phyloP scores from a whole-genome alignment of 169 alveolate species.

The Babesia sp. region DNA sequence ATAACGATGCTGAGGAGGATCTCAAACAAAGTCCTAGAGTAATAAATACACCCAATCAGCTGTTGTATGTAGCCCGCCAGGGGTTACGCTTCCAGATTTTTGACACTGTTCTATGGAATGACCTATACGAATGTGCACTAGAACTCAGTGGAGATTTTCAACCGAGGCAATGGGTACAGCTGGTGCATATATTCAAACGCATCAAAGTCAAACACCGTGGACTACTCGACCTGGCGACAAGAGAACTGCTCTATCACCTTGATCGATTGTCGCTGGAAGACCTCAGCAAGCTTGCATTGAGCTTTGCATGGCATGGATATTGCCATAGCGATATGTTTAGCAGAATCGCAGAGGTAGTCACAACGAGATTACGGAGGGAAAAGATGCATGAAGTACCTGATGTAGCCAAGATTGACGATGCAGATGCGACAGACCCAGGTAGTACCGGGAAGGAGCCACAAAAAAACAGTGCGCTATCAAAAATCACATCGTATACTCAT shows the following conservation, averaged over 20 bases:
- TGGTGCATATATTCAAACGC: conserved; percentile 72
- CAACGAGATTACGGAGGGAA: conserved; percentile 14
- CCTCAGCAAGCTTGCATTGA: conserved; percentile 66
- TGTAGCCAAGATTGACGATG: too few species aligned
- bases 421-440: not conserved
- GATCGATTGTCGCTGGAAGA: conserved; percentile 67
- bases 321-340: conserved; percentile 35
- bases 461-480: conserved; percentile 31
- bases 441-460: conserved; percentile 22
- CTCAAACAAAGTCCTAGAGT: not conserved
- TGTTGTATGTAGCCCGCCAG: conserved; percentile 62
- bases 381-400: conserved; percentile 31
- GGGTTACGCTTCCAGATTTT: conserved; percentile 70
- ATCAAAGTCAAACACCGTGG: conserved; percentile 70
- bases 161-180: conserved; percentile 72
- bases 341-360: conserved; percentile 44
- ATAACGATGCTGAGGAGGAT: not conserved
- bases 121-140: conserved; percentile 56
- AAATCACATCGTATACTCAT: conserved; percentile 74
- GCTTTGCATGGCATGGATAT: conserved; percentile 54
- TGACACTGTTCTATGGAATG: conserved; percentile 70
- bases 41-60: conserved; percentile 32
- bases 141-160: conserved; percentile 53
- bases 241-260: conserved; percentile 56
- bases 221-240: conserved; percentile 62